phyloP scores from a whole-genome alignment of 495 filamentous ascomycete genomes.

The Copromyces sp. region DNA sequence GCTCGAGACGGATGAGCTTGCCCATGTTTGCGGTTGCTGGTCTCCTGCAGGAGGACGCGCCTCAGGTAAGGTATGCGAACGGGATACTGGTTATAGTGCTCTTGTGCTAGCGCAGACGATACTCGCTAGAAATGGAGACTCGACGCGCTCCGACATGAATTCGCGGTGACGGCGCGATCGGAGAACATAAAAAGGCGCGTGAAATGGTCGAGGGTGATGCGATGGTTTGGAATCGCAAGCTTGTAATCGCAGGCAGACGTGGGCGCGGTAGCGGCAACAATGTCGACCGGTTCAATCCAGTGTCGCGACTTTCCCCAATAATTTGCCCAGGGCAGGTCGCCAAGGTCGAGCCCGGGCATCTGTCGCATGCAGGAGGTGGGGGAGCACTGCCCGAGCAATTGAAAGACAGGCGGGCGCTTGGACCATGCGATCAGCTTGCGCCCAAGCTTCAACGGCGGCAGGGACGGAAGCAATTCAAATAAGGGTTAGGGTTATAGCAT shows the following conservation, averaged over 20 bases:
- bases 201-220: not conserved
- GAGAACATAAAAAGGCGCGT: constrained; percentile 11
- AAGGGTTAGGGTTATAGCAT: not conserved
- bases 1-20: constrained; percentile 88
- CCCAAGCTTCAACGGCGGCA: not conserved
- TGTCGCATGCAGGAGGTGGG: constrained; percentile 3
- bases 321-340: constrained; percentile 6
- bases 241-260: not conserved
- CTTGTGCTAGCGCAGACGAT: not conserved
- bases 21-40: constrained; percentile 39
- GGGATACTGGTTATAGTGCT: not conserved
- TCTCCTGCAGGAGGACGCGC: constrained; percentile 9
- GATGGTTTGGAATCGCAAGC: not conserved
- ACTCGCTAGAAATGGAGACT: constrained; percentile 1
- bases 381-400: not conserved
- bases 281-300: not conserved
- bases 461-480: not conserved
- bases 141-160: constrained; percentile 6
- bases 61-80: not conserved
- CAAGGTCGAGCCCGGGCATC: not conserved
- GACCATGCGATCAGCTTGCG: not conserved
- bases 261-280: not conserved
- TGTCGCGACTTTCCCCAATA: not conserved
- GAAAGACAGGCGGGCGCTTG: not conserved
- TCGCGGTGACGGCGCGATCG: constrained; percentile 2